Base-by-base conservation (phyloP, 495 filamentous ascomycete species). In the Penicillium arizonense region DNA sequence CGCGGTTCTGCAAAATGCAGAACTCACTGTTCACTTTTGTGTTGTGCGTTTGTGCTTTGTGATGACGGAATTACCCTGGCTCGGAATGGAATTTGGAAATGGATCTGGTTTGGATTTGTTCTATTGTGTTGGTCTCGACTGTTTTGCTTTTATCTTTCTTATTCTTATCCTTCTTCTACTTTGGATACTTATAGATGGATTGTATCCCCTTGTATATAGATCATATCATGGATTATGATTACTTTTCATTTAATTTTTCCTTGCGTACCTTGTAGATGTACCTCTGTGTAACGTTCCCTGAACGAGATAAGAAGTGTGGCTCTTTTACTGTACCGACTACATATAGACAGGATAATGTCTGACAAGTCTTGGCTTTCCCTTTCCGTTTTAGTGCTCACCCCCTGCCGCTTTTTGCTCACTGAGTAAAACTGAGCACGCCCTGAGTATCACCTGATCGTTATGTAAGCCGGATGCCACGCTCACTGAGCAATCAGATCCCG, bases 191-290 rank as follows among this genome's bases (percentile, higher is more conserved):
- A 18, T 50, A 50, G 48, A 50, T 39, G 23, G 28, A 21, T 9
- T 16, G 14, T 33, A 43, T 7, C 6, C 8, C 8, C 28, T 30
- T 50, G 48, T 50, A 43, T 4, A 50, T 50, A 50, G 38, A 50
- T 34, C 18, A 18, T n/a, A 43, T 50, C 11, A 50, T 43, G 48
- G 35, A 50, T 50, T 35, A 50, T 35, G 48, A 50, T 50, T 35
- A 40, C 20, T 30, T 30, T 30, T 30, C 9, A 30, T 7, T 30
- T 30, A 8, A 0, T 30, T 7, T 30, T 30, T 30, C 28, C 7
- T 30, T 30, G 28, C 3, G 23, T 24, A 24, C 5, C 5, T 24
- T 24, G 23, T 24, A 24, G 0, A 24, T 24, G 23, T 24, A 24
- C 23, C 1, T 24, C 23, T 24, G 5, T 24, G 23, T 24, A 18